Evolutionary conservation across 1,284 basidiomycete genomes (phyloP).

Genomic region (Coniferiporia sulphurascens): DNA sequence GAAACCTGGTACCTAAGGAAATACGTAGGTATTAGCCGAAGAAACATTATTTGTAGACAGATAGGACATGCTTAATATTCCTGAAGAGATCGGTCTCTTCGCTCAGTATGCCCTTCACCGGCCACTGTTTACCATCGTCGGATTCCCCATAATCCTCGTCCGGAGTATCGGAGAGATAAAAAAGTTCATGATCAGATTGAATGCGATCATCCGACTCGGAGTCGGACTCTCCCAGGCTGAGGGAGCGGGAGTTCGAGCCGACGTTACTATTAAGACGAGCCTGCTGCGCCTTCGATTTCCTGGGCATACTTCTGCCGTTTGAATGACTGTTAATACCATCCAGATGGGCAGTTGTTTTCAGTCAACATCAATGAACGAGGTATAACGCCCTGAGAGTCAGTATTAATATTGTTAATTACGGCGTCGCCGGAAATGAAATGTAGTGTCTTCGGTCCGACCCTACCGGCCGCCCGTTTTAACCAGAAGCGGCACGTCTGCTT

Average conservation of each 20-base stretch:
- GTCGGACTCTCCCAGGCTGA: background rate
- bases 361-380: too few species aligned
- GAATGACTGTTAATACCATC: too few species aligned
- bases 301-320: too few species aligned
- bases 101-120: background rate
- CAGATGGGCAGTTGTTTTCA: too few species aligned
- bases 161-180: background rate
- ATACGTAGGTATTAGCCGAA: background rate
- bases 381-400: too few species aligned
- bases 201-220: background rate
- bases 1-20: background rate
- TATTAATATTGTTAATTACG: too few species aligned
- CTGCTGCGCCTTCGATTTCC: too few species aligned
- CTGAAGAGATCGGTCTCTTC: slow-evolving; percentile 2
- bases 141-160: background rate
- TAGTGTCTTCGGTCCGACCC: too few species aligned
- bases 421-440: too few species aligned
- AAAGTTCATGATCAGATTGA: background rate
- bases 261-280: too few species aligned
- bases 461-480: background rate
- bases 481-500: slow-evolving; percentile 4
- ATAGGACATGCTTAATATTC: background rate
- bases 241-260: background rate
- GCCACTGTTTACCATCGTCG: background rate
- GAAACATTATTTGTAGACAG: background rate